These are phyloP conservation scores for Aspergillus sergii DNA, from an alignment of 2,329 filamentous ascomycete genomes.

Conservation along the genomic window DNA sequence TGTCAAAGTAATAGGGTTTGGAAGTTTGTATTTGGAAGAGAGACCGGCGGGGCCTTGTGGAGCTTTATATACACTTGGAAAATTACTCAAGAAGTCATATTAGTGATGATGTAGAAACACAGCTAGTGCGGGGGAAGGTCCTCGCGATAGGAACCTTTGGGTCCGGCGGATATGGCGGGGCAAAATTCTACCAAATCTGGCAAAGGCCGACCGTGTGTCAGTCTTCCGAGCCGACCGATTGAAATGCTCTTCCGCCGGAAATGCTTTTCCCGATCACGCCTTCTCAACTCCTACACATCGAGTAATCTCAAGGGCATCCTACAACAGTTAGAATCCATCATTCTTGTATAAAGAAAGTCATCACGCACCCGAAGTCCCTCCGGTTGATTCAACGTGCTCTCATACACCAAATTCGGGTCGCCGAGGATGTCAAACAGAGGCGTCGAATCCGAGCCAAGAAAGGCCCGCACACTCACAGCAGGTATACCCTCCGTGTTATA, in stretches of 20 bases:
- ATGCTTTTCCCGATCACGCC: slow-evolving; percentile 1
- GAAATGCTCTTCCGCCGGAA: background rate
- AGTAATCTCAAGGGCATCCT: slow-evolving; percentile 38
- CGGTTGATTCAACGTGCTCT: slow-evolving; percentile 51
- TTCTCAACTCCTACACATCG: slow-evolving; percentile 31
- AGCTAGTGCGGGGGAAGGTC: slow-evolving; percentile 38
- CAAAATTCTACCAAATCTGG: slow-evolving; percentile 5
- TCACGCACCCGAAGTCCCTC: slow-evolving; percentile 30
- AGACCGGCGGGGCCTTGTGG: background rate
- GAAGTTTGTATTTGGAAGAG: slow-evolving; percentile 24
- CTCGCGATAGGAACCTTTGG: slow-evolving; percentile 43
- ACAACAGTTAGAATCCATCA: slow-evolving; percentile 1
- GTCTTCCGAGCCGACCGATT: slow-evolving; percentile 15
- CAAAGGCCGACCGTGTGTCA: slow-evolving; percentile 59
- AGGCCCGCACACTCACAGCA: slow-evolving; percentile 25
- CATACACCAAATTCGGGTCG: slow-evolving; percentile 67
- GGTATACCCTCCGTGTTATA: slow-evolving; percentile 26
- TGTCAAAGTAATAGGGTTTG: background rate
- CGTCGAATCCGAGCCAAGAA: slow-evolving; percentile 26
- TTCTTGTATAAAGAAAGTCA: background rate
- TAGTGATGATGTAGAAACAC: slow-evolving; percentile 8
- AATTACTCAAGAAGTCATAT: background rate
- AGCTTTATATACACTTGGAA: slow-evolving; percentile 11
- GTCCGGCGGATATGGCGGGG: slow-evolving; percentile 24
- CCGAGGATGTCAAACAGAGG: slow-evolving; percentile 46